Evolutionary conservation across 768 basidiomycete genomes (phyloP).

Genomic region (Tulasnella sp.): DNA sequence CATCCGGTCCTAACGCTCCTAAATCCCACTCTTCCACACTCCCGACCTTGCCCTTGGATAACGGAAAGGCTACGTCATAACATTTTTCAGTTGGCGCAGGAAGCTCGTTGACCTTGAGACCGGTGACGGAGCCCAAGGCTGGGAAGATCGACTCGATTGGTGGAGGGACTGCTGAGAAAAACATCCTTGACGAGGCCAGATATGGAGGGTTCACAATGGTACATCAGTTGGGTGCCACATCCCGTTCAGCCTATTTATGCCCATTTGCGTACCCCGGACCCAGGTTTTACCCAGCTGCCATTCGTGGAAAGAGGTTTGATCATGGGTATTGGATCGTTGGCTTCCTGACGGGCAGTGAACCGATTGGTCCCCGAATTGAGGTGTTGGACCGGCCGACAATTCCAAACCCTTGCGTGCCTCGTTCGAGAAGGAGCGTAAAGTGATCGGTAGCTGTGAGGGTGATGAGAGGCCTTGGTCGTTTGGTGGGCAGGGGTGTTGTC

Average conservation of each 20-base stretch:
- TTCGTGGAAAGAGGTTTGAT: neutral
- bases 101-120: neutral
- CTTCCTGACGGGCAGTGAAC: neutral
- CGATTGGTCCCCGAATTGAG: neutral
- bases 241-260: neutral
- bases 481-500: no score
- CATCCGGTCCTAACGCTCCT: conserved; percentile 19
- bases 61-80: conserved; percentile 21
- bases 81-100: neutral
- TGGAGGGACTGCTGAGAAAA: neutral
- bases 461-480: no score
- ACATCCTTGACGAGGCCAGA: neutral
- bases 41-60: conserved; percentile 16
- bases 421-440: neutral
- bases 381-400: neutral
- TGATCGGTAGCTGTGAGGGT: neutral
- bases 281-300: neutral
- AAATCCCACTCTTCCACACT: conserved; percentile 23
- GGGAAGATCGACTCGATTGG: conserved; percentile 4
- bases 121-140: neutral
- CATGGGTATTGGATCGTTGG: neutral
- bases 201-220: neutral
- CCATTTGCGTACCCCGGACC: neutral
- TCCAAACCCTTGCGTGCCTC: neutral
- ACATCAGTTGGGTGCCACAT: neutral